These are phyloP conservation scores for Salpingoeca rosetta DNA, from an alignment of 78 protist species.

Conservation along the genomic window DNA sequence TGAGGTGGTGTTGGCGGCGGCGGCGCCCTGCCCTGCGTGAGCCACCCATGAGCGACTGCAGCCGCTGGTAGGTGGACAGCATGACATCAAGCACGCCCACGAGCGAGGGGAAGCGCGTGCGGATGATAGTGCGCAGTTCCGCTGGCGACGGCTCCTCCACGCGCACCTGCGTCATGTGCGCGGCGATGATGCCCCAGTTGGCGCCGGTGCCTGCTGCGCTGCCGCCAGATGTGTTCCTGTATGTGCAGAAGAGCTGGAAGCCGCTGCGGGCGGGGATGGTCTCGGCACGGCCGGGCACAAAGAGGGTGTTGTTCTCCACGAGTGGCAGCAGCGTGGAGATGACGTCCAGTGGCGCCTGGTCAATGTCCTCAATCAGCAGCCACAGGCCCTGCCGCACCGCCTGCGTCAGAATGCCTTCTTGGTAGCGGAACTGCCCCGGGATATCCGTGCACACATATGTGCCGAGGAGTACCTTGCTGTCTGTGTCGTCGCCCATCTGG, in stretches of 20 bases:
- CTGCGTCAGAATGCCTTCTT: conserved; percentile 76
- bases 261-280: conserved; percentile 57
- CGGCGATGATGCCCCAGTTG: conserved; percentile 17
- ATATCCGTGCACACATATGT: conserved; percentile 72
- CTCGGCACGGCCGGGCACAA: conserved; percentile 70
- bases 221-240: neutral
- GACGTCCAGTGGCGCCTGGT: conserved; percentile 82
- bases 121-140: conserved; percentile 37
- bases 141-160: conserved; percentile 10
- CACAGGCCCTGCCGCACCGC: conserved; percentile 72
- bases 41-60: no score
- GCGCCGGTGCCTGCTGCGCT: neutral
- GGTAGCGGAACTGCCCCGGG: conserved; percentile 94
- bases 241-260: conserved; percentile 85
- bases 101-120: conserved; percentile 43
- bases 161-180: conserved; percentile 45
- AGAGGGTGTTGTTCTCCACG: conserved; percentile 52
- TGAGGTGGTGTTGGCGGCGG: no score
- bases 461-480: conserved; percentile 83
- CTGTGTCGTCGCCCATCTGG: conserved; percentile 86
- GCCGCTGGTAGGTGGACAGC: no score
- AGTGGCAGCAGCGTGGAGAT: conserved; percentile 60
- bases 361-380: conserved; percentile 93
- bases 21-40: no score
- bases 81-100: no score